Evolutionary conservation across 164 flowering plant species (phyloP), one percentile per base, ranked within the genome.

Genomic region (Kingdonia uniflora): DNA sequence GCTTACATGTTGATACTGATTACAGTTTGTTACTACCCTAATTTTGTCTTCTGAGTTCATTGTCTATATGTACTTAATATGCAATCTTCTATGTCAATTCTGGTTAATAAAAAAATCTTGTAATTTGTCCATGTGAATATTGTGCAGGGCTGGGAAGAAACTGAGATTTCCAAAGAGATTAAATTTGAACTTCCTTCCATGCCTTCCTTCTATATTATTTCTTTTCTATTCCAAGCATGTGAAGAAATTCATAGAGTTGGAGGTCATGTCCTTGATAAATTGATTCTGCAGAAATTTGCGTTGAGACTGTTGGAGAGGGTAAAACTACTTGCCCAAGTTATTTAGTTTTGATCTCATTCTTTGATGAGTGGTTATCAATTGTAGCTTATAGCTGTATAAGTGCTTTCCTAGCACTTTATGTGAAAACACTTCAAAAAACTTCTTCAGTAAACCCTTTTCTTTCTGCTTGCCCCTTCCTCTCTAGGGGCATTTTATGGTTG

Each of bases 91-190:
- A n/a, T n/a, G n/a, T n/a, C n/a, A n/a, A n/a, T n/a, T n/a, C n/a
- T n/a, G n/a, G n/a, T n/a, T n/a, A n/a, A n/a, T n/a, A n/a, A n/a
- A n/a, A n/a, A n/a, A n/a, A n/a, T n/a, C n/a, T n/a, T n/a, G n/a
- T n/a, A n/a, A n/a, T n/a, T n/a, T n/a, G n/a, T n/a, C 11, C 51
- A 51, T 52, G 33, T 60, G 48, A 53, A 14, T 62, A 12, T 56
- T 20, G 14, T 65, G 51, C 74, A 84, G 99, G 95, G 99, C 38
- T 94, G 99, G 99, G 97, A 94, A 70, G 95, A 88, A 75, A 81
- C 74, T 19, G 77, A 80, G 6, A 73, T 89, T 52, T 72, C 67
- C 33, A 66, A 82, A 44, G 99, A 94, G 69, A 71, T 94, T 80
- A 85, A 76, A 68, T 80, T 94, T 41, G 76, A 76, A n/a, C 96